Percentiles rank a stretch among this genome's conserved stretches.
These are phyloP conservation scores for Penicillium sp. DNA, from an alignment of 2,329 filamentous ascomycete species.

Conservation along the genomic window DNA sequence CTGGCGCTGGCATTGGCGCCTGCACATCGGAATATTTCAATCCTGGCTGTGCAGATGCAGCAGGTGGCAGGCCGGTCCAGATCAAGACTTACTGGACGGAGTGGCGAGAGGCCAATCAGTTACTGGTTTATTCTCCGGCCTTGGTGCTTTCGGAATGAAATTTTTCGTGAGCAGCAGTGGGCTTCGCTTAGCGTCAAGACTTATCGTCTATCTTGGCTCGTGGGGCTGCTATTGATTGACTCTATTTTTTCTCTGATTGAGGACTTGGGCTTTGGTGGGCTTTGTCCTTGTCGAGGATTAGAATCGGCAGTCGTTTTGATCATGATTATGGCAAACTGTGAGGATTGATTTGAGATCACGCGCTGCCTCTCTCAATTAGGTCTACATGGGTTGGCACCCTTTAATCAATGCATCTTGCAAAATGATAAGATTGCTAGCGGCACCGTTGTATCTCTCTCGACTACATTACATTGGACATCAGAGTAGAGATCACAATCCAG, in stretches of 20 bases:
- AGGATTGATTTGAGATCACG: not conserved
- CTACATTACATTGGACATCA: not conserved
- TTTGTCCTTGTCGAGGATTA: not conserved
- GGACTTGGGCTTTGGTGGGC: not conserved
- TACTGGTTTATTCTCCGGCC: slow-evolving; percentile 20
- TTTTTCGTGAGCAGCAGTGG: slow-evolving; percentile 18
- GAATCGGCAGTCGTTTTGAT: not conserved
- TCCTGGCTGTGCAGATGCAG: slow-evolving; percentile 14
- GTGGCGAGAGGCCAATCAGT: slow-evolving; percentile 18
- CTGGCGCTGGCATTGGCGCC: not conserved
- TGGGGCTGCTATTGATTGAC: not conserved
- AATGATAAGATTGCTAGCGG: not conserved
- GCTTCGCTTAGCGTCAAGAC: not conserved
- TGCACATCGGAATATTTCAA: slow-evolving; percentile 16
- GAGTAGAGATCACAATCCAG: not conserved
- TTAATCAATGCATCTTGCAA: not conserved
- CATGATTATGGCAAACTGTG: not conserved
- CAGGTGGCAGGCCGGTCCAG: slow-evolving; percentile 14
- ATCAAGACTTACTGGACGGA: slow-evolving; percentile 20
- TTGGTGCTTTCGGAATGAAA: slow-evolving; percentile 15
- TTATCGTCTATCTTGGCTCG: not conserved
- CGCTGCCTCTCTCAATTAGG: not conserved
- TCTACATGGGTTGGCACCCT: not conserved
- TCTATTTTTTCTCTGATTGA: not conserved
- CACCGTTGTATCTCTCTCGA: too few relatives aligned